Base-by-base conservation (phyloP, 352 stramenopile species). In the Phytophthora chlamydospora region DNA sequence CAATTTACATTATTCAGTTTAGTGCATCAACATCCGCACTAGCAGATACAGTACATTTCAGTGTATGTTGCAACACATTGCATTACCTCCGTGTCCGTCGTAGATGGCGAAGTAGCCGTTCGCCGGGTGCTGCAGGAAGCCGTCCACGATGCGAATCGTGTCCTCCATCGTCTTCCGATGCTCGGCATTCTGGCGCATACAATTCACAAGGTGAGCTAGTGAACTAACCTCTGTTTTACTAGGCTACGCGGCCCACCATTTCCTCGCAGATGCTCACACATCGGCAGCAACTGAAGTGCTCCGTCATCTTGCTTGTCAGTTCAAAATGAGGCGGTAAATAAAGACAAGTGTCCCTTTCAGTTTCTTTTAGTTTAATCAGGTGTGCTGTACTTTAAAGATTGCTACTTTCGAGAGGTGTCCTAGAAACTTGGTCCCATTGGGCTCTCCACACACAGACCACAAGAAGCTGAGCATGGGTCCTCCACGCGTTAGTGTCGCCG, bases 91-190 rank as follows among this genome's bases (percentile, higher is more conserved):
- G 27, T 95, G 85, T 21, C 85, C 85, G 41, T 95, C 85, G 61
- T 90, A 84, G 19, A 95, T 75, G 7, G 71, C 81, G 56, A 93
- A 93, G 58, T 88, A 92, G n/a, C 85, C 81, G 54, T 89, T 85
- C 41, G 73, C 55, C 6, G 62, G 63, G 41, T 77, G 61, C 11
- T 73, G 53, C 24, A 88, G 58, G 55, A 88, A 92, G 36, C 78
- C 78, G 54, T 95, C 85, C 12, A 93, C 78, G 24, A 93, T 81
- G 17, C 80, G 73, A 54, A 86, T 66, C 13, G 80, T 85, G 73
- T 95, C 85, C 55, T 95, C 85, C 85, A 95, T 95, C 19, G 83
- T 92, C 63, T 91, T 88, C 35, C 85, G 75, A 40, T 82, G 66
- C 57, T 75, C 63, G 3, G 82, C 82, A 57, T 95, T 95, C 85